phyloP scores from a whole-genome alignment of 2,329 filamentous ascomycete genomes.

The Sporothrix humicola region DNA sequence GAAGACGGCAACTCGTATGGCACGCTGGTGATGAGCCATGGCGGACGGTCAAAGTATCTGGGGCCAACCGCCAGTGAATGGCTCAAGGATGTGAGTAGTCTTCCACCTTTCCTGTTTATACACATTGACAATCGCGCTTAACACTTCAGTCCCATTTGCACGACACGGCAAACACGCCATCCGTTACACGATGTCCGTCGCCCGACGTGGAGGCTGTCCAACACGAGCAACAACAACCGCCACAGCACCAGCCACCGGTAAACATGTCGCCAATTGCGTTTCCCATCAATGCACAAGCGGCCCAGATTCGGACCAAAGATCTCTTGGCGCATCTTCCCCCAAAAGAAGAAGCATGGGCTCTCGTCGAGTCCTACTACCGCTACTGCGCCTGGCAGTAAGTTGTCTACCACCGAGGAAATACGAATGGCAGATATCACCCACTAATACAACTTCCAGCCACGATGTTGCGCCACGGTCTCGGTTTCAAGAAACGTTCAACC shows the following conservation, averaged over 20 bases:
- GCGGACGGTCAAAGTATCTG: slow-evolving; percentile 30
- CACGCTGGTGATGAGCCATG: slow-evolving; percentile 30
- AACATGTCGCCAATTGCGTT: slow-evolving; percentile 2
- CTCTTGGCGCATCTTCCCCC: slow-evolving; percentile 26
- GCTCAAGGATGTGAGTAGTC: slow-evolving; percentile 24
- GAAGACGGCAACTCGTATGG: slow-evolving; percentile 31
- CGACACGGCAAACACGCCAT: slow-evolving; percentile 17
- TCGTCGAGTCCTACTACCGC: slow-evolving; percentile 32
- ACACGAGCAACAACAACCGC: slow-evolving; percentile 6
- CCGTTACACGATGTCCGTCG: slow-evolving; percentile 11
- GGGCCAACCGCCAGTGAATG: slow-evolving; percentile 32
- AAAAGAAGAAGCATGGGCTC: slow-evolving; percentile 24
- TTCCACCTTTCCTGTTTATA: too few relatives aligned
- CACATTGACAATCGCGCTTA: too few relatives aligned
- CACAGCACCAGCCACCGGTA: not conserved
- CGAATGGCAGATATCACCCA: too few relatives aligned
- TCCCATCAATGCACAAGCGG: not conserved
- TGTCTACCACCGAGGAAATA: too few relatives aligned
- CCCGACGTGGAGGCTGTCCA: not conserved
- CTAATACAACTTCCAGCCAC: not conserved
- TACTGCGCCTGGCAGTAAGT: slow-evolving; percentile 33
- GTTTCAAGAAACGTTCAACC: slow-evolving; percentile 26
- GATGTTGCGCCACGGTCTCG: slow-evolving; percentile 17
- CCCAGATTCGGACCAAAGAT: slow-evolving; percentile 20
- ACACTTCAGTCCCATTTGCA: slow-evolving; percentile 25